A percentile compares a stretch with the other conserved stretches of the same genome.
phyloP scores from a whole-genome alignment of 495 filamentous ascomycete species.

The Jackrogersella multiformis region DNA sequence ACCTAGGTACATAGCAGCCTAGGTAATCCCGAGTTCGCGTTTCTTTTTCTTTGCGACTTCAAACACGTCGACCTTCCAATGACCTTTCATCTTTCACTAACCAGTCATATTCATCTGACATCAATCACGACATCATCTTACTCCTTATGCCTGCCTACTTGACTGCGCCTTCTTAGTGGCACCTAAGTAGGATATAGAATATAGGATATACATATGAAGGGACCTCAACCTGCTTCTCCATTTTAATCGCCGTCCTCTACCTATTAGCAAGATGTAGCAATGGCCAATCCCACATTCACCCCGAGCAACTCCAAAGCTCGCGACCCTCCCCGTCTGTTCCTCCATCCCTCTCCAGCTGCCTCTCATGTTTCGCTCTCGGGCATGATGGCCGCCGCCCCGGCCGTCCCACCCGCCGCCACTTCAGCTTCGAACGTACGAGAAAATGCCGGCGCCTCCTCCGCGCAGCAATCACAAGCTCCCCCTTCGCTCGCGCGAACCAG shows the following conservation, averaged over 20 bases:
- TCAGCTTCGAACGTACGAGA: constrained; percentile 26
- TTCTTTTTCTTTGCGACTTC: constrained; percentile 14
- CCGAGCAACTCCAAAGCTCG: constrained; percentile 63
- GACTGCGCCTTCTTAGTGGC: background rate
- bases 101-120: constrained; percentile 14
- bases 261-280: constrained; percentile 52
- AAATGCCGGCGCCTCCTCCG: constrained; percentile 32
- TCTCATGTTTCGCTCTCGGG: constrained; percentile 77
- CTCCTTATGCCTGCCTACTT: background rate
- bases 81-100: background rate
- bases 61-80: constrained; percentile 7
- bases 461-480: constrained; percentile 44
- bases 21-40: background rate
- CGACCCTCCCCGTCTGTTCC: constrained; percentile 79
- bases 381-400: constrained; percentile 49
- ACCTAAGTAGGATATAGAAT: too few relatives aligned
- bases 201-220: constrained; percentile 7
- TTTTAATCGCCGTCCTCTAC: background rate
- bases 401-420: constrained; percentile 43
- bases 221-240: background rate
- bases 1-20: too few relatives aligned
- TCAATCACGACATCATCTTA: background rate
- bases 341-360: constrained; percentile 79
- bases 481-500: constrained; percentile 55
- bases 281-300: constrained; percentile 50